Evolutionary conservation across 148 eudicot species (phyloP).

Genomic region (Camellia japonica): DNA sequence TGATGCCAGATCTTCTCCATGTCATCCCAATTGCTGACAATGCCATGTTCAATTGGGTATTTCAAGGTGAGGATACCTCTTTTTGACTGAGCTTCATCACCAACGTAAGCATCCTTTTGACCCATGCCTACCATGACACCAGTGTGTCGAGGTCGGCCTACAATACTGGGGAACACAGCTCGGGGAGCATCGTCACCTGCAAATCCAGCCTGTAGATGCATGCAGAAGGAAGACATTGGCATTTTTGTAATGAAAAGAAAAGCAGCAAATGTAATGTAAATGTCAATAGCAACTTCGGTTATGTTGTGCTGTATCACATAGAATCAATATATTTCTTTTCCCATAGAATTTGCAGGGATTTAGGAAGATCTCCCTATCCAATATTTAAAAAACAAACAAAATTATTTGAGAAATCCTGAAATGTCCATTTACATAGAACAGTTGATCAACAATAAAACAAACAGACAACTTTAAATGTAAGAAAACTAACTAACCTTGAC

Average conservation of each 20-base stretch:
- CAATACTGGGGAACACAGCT: conserved; percentile 33
- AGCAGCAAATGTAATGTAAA: background rate
- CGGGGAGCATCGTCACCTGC: conserved; percentile 34
- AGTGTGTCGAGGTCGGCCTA: conserved; percentile 27
- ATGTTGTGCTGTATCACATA: no score
- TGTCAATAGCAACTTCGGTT: background rate
- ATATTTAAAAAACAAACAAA: no score
- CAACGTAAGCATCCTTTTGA: conserved; percentile 29
- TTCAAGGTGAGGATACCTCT: conserved; percentile 30
- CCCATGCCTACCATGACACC: conserved; percentile 32
- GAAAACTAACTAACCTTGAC: conserved; percentile 19
- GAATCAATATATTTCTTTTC: no score
- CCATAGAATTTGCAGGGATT: no score
- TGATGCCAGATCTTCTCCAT: conserved; percentile 33
- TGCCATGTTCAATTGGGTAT: conserved; percentile 30
- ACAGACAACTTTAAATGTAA: background rate
- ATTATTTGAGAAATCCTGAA: background rate
- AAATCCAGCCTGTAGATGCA: conserved; percentile 27
- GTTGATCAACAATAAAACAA: background rate
- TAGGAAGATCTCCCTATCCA: no score
- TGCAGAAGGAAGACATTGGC: background rate
- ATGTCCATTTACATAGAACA: background rate
- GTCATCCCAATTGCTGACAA: conserved; percentile 30
- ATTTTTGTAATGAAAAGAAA: background rate
- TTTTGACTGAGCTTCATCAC: conserved; percentile 29